phyloP scores from a whole-genome alignment of 1,139 yeast genomes.

The Protomyces gravidus region DNA sequence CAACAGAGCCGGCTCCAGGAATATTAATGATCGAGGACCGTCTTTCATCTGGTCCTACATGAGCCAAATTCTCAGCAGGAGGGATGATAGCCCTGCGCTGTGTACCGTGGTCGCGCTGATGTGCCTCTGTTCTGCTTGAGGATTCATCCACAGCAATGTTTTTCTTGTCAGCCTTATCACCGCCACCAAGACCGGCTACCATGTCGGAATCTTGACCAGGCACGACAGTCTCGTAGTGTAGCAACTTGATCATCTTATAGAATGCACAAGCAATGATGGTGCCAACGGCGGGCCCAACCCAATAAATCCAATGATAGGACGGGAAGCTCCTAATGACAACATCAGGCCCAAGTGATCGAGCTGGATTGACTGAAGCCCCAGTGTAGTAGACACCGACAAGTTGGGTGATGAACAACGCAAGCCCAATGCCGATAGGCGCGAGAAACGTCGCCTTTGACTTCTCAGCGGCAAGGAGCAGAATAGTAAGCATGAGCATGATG shows the following conservation, averaged over 20 bases:
- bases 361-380: slow-evolving; percentile 91
- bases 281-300: slow-evolving; percentile 48
- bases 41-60: not conserved
- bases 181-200: not conserved
- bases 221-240: slow-evolving; percentile 21
- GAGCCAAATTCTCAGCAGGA: not conserved
- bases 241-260: slow-evolving; percentile 16
- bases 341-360: slow-evolving; percentile 82
- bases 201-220: slow-evolving; percentile 23
- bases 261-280: slow-evolving; percentile 23
- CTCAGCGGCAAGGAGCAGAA: slow-evolving; percentile 79
- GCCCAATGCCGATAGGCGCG: slow-evolving; percentile 82
- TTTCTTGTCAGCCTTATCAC: not conserved
- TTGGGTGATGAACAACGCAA: slow-evolving; percentile 76
- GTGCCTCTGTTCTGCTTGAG: not conserved
- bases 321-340: slow-evolving; percentile 72
- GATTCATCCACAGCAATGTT: not conserved
- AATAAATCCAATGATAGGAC: slow-evolving; percentile 82
- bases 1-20: not conserved
- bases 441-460: slow-evolving; percentile 68
- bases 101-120: not conserved
- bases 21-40: not conserved
- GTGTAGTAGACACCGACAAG: slow-evolving; percentile 77
- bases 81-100: not conserved
- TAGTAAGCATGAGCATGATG: slow-evolving; percentile 66